phyloP scores from a whole-genome alignment of 2,329 filamentous ascomycete genomes.

The Calonectria hongkongensis region DNA sequence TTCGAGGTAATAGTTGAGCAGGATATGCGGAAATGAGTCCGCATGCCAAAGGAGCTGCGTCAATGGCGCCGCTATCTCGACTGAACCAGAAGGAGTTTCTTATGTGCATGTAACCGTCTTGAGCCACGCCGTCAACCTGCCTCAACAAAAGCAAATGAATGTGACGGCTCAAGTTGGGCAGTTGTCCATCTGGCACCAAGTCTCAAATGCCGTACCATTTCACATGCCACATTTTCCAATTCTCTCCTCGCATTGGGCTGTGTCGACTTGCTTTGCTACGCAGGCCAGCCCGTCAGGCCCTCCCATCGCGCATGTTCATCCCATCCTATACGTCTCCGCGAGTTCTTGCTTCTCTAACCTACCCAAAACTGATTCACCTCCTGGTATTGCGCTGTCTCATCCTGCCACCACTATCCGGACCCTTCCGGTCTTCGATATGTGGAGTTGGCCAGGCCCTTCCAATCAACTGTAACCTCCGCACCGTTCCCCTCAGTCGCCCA shows the following conservation, averaged over 20 bases:
- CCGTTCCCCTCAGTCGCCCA: slow-evolving; percentile 24
- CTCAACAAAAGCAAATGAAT: slow-evolving; percentile 12
- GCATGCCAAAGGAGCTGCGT: slow-evolving; percentile 1
- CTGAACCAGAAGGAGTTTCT: slow-evolving; percentile 8
- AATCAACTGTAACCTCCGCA: slow-evolving; percentile 29
- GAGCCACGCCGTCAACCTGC: slow-evolving; percentile 4
- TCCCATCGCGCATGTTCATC: slow-evolving; percentile 32
- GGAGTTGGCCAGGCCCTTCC: slow-evolving; percentile 27
- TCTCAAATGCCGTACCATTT: slow-evolving; percentile 23
- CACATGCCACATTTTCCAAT: slow-evolving; percentile 16
- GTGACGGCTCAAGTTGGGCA: slow-evolving; percentile 14
- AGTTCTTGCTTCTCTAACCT: slow-evolving; percentile 33
- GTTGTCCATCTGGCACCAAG: slow-evolving; percentile 5
- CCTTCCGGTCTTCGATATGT: slow-evolving; percentile 41
- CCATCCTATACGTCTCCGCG: slow-evolving; percentile 11
- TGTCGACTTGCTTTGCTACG: not conserved
- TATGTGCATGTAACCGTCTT: not conserved
- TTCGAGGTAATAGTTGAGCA: not conserved
- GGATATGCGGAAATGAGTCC: slow-evolving; percentile 18
- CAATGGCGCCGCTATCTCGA: not conserved
- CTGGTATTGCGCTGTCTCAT: slow-evolving; percentile 49
- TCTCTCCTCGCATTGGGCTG: slow-evolving; percentile 2
- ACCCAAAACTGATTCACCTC: slow-evolving; percentile 33
- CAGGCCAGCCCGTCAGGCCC: slow-evolving; percentile 6
- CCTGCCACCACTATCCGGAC: slow-evolving; percentile 39